Evolutionary conservation across 2,329 filamentous ascomycete species (phyloP), one percentile per base, ranked within the genome.

Genomic region (Pyrenophora teres): DNA sequence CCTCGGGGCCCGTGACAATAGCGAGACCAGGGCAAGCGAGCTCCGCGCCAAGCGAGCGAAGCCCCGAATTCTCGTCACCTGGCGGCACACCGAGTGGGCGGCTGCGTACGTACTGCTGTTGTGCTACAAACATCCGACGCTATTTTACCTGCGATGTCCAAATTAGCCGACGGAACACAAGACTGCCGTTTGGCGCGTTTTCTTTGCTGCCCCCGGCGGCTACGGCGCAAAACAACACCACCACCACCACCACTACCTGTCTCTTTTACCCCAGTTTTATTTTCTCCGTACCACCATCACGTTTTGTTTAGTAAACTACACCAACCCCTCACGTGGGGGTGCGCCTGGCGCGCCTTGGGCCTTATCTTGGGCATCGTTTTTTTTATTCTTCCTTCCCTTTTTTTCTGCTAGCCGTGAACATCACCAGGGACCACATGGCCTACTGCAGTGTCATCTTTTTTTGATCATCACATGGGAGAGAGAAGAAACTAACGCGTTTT

Each of bases 101-200:
- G 46, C 40, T 43, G 40, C 36, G 19, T 21, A 5, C 36, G 19
- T 21, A 5, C 37, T 40, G 31, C 40, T 50, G 57, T 57, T 12
- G 59, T 63, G 47, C 57, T 62, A 66, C 69, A 51, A 58, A 68
- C 60, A 60, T 52, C 41, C 32, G 54, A 52, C 51, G 59, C 54
- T 44, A 42, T 51, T 30, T 30, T 30, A 4, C 27, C 27, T 40
- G 38, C 21, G 6, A 40, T 44, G 27, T 21, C 46, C 46, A 21
- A 40, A 49, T 38, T 42, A 45, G 19, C 39, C 46, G 46, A 58
- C 43, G 51, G 57, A 40, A 21, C 30, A 40, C 51, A 45, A 15
- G 32, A 40, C 40, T 58, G 59, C 59, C 56, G 46, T 7, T 25
- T 67, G 63, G 43, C 50, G 42, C 41, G 35, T 41, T 31, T 23